Conservation (phyloP, 2,329 filamentous ascomycete genomes). For the Boeremia lycopersici region DNA sequence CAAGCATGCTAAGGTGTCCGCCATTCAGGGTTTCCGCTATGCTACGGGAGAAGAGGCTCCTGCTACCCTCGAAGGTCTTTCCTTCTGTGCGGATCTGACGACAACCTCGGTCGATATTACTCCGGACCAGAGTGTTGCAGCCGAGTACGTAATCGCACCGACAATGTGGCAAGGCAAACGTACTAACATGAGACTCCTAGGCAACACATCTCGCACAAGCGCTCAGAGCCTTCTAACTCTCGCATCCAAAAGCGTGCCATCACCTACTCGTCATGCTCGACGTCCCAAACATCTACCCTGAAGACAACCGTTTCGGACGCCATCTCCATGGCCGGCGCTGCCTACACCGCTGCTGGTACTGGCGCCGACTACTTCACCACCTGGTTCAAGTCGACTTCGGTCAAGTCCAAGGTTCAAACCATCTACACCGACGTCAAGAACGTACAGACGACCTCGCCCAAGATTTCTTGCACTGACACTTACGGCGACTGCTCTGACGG, state of each 20-base stretch:
- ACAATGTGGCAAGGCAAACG: neutral
- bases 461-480: slow-evolving; percentile 22
- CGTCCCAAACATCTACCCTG: slow-evolving; percentile 17
- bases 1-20: slow-evolving; percentile 18
- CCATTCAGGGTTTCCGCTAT: slow-evolving; percentile 19
- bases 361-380: slow-evolving; percentile 21
- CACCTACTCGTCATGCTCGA: slow-evolving; percentile 22
- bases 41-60: slow-evolving; percentile 14
- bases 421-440: slow-evolving; percentile 22
- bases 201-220: slow-evolving; percentile 22
- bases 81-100: slow-evolving; percentile 11
- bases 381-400: slow-evolving; percentile 22
- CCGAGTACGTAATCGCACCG: slow-evolving; percentile 1
- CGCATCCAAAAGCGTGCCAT: slow-evolving; percentile 22
- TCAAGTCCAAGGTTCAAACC: slow-evolving; percentile 18
- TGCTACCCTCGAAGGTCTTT: slow-evolving; percentile 6
- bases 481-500: slow-evolving; percentile 18
- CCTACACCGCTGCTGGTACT: slow-evolving; percentile 18
- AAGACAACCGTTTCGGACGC: slow-evolving; percentile 17
- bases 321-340: slow-evolving; percentile 22
- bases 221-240: slow-evolving; percentile 7
- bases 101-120: slow-evolving; percentile 11
- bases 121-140: slow-evolving; percentile 10
- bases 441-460: slow-evolving; percentile 20
- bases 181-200: neutral